phyloP scores from a whole-genome alignment of 768 basidiomycete genomes.

The Lactifluus hygrophoroides region DNA sequence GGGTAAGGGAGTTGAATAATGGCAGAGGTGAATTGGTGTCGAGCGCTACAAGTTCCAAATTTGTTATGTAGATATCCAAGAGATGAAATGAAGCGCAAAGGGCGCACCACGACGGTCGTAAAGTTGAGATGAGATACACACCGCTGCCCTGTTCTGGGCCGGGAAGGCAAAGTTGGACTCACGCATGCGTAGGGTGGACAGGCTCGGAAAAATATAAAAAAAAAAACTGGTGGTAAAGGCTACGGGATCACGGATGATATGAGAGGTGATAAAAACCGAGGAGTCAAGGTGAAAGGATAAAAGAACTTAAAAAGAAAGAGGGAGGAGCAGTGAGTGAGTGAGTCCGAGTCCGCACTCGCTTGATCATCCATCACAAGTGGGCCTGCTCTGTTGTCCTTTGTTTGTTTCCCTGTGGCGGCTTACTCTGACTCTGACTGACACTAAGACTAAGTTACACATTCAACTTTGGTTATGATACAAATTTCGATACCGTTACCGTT shows the following conservation, averaged over 20 bases:
- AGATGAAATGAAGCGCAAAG: conserved; percentile 2
- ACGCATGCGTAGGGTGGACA: conserved; percentile 47
- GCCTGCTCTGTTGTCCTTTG: conserved; percentile 7
- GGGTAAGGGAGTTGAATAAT: conserved; percentile 89
- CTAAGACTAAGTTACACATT: no score
- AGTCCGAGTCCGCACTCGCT: conserved; percentile 12
- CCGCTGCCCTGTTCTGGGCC: conserved; percentile 88
- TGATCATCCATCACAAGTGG: conserved; percentile 21
- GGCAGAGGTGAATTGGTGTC: conserved; percentile 53
- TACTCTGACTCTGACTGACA: no score
- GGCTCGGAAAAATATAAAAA: background rate
- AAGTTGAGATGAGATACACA: conserved; percentile 88
- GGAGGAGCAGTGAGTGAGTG: background rate
- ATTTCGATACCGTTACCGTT: background rate
- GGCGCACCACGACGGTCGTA: conserved; percentile 87
- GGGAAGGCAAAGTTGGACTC: conserved; percentile 95
- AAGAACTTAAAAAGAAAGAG: background rate
- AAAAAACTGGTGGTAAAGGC: background rate
- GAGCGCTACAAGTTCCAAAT: conserved; percentile 30
- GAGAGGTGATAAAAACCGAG: background rate
- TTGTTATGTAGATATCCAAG: background rate
- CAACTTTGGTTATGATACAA: conserved; percentile 2
- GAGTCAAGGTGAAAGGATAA: background rate
- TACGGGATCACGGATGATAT: background rate
- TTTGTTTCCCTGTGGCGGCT: conserved; percentile 12